Evolutionary conservation across 2,329 filamentous ascomycete genomes (phyloP), one percentile per base, ranked within the genome.

Genomic region (Xylaria sp.): DNA sequence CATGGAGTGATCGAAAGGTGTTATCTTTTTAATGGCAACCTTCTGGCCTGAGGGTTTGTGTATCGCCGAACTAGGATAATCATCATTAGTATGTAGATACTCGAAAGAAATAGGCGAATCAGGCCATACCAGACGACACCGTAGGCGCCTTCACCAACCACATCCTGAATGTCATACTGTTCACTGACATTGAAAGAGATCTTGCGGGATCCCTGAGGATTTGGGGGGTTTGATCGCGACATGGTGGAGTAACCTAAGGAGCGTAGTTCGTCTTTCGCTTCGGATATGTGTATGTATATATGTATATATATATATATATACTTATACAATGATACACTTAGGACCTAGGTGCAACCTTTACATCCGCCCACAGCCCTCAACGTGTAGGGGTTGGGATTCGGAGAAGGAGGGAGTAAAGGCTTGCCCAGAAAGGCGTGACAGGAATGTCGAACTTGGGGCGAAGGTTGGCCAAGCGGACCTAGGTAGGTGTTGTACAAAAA

Each of bases 141-240:
- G 78, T 99, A 99, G 72, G 96, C 96, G 77, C 96, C 96, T 82
- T 99, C 96, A 73, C 96, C 96, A 67, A 99, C 96, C 55, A 99
- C 96, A 90, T 99, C 96, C 80, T 98, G 95, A 73, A 99, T 99
- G 78, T 99, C 96, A 79, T 99, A 99, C 81, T 99, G 96, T 81
- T 99, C 96, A 77, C 94, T 97, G 70, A 99, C 96, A 78, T 99
- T 99, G 90, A 99, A 99, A 63, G 94, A 98, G 80, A 99, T 99
- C 88, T 98, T 99, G 79, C 96, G 88, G 75, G 89, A 90, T 75
- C 87, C 87, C 76, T 85, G 81, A 65, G 85, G 81, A 80, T 85
- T 88, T 75, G 84, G 86, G 72, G 85, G 79, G 75, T 84, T 82
- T 66, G 86, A 76, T 76, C 86, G 86, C 77, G 86, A 88, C 86